Conservation (phyloP, 495 filamentous ascomycete species). For the Schizothecium vesticola region DNA sequence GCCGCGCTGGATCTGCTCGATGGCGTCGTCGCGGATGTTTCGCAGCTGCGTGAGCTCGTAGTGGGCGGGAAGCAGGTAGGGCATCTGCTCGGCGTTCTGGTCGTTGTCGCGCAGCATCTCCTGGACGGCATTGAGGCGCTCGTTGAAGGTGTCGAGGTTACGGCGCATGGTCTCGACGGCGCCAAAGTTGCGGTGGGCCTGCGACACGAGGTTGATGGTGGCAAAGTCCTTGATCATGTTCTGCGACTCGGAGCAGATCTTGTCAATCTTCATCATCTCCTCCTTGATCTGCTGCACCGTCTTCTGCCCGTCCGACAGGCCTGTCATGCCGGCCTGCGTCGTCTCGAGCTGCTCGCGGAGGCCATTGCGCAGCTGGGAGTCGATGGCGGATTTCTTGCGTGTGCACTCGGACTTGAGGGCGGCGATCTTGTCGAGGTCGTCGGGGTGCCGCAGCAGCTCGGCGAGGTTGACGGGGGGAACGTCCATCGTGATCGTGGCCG, state of each 20-base stretch:
- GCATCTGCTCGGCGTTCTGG: conserved; percentile 78
- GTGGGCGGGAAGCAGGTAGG: conserved; percentile 81
- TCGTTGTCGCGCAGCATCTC: conserved; percentile 75
- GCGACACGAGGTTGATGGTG: conserved; percentile 87
- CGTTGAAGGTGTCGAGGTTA: conserved; percentile 79
- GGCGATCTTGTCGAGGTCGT: conserved; percentile 92
- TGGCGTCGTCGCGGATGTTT: conserved; percentile 90
- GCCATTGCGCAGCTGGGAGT: conserved; percentile 80
- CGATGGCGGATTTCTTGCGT: conserved; percentile 87
- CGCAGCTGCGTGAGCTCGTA: conserved; percentile 85
- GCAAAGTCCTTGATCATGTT: conserved; percentile 95
- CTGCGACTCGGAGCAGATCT: conserved; percentile 91
- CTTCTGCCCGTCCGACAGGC: conserved; percentile 79
- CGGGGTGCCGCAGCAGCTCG: conserved; percentile 65
- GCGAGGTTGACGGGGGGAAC: conserved; percentile 61
- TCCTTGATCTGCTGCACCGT: conserved; percentile 86
- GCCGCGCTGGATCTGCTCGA: conserved; percentile 82
- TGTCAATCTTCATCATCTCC: conserved; percentile 97
- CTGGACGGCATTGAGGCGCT: conserved; percentile 67
- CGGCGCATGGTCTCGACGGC: conserved; percentile 87
- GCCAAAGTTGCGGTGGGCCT: conserved; percentile 90
- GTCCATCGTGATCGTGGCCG: conserved; percentile 37
- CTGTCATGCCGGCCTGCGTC: conserved; percentile 84
- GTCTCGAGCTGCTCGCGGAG: conserved; percentile 86
- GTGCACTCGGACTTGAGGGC: conserved; percentile 86